Base-by-base conservation (phyloP, 257 asterid species). In the Solanum virginianum region DNA sequence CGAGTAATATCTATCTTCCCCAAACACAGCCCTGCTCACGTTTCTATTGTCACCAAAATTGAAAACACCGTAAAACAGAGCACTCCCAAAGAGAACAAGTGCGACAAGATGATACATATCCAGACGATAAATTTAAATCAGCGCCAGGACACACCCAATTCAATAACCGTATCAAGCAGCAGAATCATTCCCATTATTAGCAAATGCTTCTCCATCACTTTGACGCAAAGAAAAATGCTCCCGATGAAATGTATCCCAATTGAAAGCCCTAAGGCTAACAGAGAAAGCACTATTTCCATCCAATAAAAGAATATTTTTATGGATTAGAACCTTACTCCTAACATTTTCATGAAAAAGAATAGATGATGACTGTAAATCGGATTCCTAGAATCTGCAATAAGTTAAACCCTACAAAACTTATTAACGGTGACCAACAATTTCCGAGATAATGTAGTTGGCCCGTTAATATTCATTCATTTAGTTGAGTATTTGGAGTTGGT, bases 1-100 rank as follows among this genome's bases (percentile, higher is more conserved):
- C 1, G 97, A 91, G 89, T 92, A 94, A 84, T 94, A 93, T 4
- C 95, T 96, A 24, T 93, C 94, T 62, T 41, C 86, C 8, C 88
- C 86, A n/a, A 98, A 92, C 10, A 95, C 14, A 4, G 85, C 91
- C 43, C n/a, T 85, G 6, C 94, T 95, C 2, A 88, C 90, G 4
- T 84, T 85, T 39, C 70, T 88, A 32, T 90, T 95, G 97, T 94
- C 5, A 94, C 98, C 32, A 91, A 43, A 0, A 94, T 82, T 3
- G 94, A 80, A 84, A 94, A 94, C 4, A 91, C 39, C 29, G 92
- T 92, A 83, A 95, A 89, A 12, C 56, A 47, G 0, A 91, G 15
- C 49, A 93, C 29, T 14, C 90, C 94, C 0, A 93, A 0, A 20
- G 36, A 90, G 45, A 91, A 53, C 20, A 89, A 4, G 9, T 90